Base-by-base conservation (phyloP, 2,329 filamentous ascomycete species). In the Cytospora piceicola region DNA sequence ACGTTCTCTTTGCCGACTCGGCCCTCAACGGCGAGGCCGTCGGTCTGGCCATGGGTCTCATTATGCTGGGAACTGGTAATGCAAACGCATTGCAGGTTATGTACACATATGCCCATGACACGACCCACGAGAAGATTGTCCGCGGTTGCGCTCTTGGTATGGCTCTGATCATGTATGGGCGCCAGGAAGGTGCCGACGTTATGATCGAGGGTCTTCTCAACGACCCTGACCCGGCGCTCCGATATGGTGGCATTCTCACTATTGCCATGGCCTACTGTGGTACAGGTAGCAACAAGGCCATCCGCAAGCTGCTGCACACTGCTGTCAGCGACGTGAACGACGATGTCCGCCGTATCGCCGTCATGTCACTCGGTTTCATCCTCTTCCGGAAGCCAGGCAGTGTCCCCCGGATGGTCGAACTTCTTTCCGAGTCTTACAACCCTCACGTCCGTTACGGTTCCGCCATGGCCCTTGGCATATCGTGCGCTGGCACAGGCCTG, bases 191-290 rank as follows among this genome's bases (percentile, higher is more conserved):
- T 69, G 95, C 95, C 15, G 95, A 99, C 77, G 91, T 95, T 74
- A 86, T 98, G 72, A 96, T 99, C 70, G 94, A 96, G 74, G 93
- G 92, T 57, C 88, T 99, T 2, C 85, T 99, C 42, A 93, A 93
- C 69, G 95, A 99, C 72, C 92, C 95, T 1, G 94, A 99, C 75
- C 93, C 95, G 71, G 94, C 93, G 9, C 84, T 99, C 68, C 89
- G 95, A 71, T 99, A 99, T 72, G 95, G 95, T 76, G 95, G 95
- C 82, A 97, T 99, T 77, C 93, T 99, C 88, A 97, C 95, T n/a
- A 92, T 99, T 65, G 95, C 95, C 60, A 84, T 99, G 75, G 95
- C 95, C 22, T 99, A 99, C 81, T 97, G 94, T 75, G 95, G 95
- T 65, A 97, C 92, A 51, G 92, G 94, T 70, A 97, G 94, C 85